These are phyloP conservation scores for Sugiyamaella mastotermitis DNA, from an alignment of 805 yeast species.

Conservation along the genomic window DNA sequence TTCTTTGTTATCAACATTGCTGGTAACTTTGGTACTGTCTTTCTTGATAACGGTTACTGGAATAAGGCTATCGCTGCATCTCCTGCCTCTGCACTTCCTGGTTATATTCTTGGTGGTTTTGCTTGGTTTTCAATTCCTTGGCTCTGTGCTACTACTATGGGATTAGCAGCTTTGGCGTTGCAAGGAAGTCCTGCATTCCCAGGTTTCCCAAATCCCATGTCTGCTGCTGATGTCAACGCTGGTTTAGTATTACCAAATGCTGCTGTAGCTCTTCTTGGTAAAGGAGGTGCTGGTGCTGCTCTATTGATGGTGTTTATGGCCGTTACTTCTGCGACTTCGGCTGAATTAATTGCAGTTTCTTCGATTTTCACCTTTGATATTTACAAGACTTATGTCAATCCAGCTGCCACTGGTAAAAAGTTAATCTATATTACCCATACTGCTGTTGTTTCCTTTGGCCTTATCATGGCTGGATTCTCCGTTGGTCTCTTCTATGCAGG, in stretches of 20 bases:
- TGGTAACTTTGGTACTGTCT: constrained; percentile 87
- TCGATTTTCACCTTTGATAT: constrained; percentile 82
- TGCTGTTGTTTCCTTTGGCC: constrained; percentile 54
- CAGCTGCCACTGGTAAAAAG: constrained; percentile 67
- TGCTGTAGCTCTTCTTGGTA: constrained; percentile 79
- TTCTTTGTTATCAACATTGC: constrained; percentile 84
- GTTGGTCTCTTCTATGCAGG: constrained; percentile 78
- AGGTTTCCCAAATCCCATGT: constrained; percentile 63
- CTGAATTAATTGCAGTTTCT: constrained; percentile 84
- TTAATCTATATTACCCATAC: constrained; percentile 64
- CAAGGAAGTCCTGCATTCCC: constrained; percentile 71
- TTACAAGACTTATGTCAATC: constrained; percentile 74
- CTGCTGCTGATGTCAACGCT: constrained; percentile 65
- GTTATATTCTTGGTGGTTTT: constrained; percentile 81
- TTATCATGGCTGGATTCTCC: constrained; percentile 74
- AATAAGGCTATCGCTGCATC: constrained; percentile 82
- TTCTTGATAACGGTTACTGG: constrained; percentile 83
- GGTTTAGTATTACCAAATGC: constrained; percentile 67
- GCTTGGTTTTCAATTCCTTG: constrained; percentile 92
- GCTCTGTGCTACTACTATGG: constrained; percentile 77
- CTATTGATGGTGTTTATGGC: constrained; percentile 83
- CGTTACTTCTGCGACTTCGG: constrained; percentile 86
- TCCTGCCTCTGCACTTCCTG: constrained; percentile 81
- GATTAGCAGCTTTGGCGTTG: constrained; percentile 73
- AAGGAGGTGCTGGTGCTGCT: constrained; percentile 82